A percentile compares a stretch with the other conserved stretches of the same genome.
Conservation (phyloP, 129 eudicot species). For the Tanacetum coccineum region DNA sequence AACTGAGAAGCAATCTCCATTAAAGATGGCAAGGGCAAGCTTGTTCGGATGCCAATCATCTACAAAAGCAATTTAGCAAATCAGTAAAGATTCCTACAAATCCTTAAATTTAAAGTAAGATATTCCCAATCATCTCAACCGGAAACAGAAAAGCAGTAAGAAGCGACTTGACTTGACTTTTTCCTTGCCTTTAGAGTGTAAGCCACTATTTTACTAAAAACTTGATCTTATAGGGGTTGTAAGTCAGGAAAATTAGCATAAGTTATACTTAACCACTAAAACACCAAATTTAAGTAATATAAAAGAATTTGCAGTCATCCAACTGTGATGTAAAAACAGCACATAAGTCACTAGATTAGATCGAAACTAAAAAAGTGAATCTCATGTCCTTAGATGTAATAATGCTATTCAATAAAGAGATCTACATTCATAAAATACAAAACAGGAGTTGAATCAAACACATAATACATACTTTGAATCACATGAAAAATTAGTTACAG, state of each 20-base stretch:
- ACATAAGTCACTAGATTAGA: conserved; percentile 2
- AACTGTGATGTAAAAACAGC: conserved; percentile 8
- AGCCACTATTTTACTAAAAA: background rate
- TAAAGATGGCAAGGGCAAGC: conserved; percentile 79
- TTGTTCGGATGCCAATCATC: conserved; percentile 81
- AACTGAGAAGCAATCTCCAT: conserved; percentile 57
- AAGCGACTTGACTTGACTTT: conserved; percentile 14
- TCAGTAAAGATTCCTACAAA: conserved; percentile 28
- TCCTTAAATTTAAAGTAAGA: conserved; percentile 29
- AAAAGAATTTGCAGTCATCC: background rate
- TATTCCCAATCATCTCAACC: conserved; percentile 30
- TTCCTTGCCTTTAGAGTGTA: conserved; percentile 15
- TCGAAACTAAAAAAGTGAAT: conserved; percentile 1
- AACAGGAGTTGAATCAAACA: conserved; percentile 8
- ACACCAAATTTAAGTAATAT: background rate
- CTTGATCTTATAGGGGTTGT: conserved; percentile 9
- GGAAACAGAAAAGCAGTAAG: conserved; percentile 10
- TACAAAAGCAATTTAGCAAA: conserved; percentile 26
- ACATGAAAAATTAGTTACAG: background rate
- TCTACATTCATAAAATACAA: conserved; percentile 16
- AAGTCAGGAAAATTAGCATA: background rate
- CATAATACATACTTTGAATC: background rate
- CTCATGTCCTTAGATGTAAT: background rate
- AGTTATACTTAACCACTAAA: background rate
- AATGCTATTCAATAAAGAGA: background rate